phyloP scores from a whole-genome alignment of 139 green algal species.

The Limnomonas spitsbergensis region DNA sequence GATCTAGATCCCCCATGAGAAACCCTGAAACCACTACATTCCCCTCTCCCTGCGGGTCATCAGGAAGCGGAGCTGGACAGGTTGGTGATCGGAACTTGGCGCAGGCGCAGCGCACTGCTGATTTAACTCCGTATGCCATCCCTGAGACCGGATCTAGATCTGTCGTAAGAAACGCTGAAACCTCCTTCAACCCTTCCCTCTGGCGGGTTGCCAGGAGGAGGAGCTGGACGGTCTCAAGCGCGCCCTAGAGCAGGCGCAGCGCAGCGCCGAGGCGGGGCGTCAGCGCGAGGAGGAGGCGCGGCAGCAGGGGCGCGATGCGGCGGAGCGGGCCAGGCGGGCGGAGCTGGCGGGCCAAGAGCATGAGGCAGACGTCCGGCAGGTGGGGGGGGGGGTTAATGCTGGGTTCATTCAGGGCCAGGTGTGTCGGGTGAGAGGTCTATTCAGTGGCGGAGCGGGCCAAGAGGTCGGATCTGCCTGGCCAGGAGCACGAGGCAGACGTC shows the following conservation, averaged over 20 bases:
- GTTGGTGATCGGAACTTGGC: too few relatives aligned
- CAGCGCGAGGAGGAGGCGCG: background rate
- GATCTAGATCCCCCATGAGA: too few relatives aligned
- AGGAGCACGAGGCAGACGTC: constrained; percentile 9
- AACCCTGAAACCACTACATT: too few relatives aligned
- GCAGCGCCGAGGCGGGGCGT: constrained; percentile 32
- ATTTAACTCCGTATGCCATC: too few relatives aligned
- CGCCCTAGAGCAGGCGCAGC: constrained; percentile 46
- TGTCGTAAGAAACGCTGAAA: too few relatives aligned
- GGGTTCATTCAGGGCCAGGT: background rate
- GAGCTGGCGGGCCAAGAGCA: constrained; percentile 29
- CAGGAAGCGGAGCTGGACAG: too few relatives aligned
- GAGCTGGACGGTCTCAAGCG: constrained; percentile 23
- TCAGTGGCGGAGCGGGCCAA: constrained; percentile 53
- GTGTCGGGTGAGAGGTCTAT: too few relatives aligned
- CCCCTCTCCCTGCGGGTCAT: too few relatives aligned
- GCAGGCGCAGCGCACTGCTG: too few relatives aligned
- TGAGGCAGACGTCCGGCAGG: constrained; percentile 2
- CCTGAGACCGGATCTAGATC: too few relatives aligned
- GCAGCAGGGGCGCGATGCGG: constrained; percentile 40
- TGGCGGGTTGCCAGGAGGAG: too few relatives aligned
- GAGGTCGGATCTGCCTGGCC: constrained; percentile 34
- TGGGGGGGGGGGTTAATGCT: background rate
- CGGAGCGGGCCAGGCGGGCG: constrained; percentile 48
- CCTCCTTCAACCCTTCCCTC: too few relatives aligned